Conservation (phyloP, 2,329 filamentous ascomycete species). For the Botryotinia convoluta region DNA sequence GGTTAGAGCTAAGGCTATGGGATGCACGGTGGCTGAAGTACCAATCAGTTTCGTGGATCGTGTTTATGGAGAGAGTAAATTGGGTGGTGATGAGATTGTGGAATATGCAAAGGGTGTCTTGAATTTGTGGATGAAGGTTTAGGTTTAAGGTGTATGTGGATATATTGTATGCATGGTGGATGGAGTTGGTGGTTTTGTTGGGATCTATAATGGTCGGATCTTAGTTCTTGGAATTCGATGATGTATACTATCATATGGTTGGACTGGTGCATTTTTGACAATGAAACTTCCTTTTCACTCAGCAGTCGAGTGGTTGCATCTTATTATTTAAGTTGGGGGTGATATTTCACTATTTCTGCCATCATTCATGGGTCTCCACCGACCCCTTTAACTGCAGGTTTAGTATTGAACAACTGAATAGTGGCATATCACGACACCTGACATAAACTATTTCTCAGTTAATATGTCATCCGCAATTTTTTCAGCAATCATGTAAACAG, state of each 20-base stretch:
- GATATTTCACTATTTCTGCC: background rate
- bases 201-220: conserved; percentile 10
- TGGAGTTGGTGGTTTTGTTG: conserved; percentile 16
- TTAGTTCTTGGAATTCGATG: conserved; percentile 1
- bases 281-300: conserved; percentile 13
- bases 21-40: conserved; percentile 88
- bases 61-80: conserved; percentile 91
- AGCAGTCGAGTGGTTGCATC: conserved; percentile 16
- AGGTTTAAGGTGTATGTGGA: conserved; percentile 23
- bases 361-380: background rate
- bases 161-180: conserved; percentile 12
- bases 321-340: background rate
- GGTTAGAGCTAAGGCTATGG: conserved; percentile 94
- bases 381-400: background rate
- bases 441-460: background rate
- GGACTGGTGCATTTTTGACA: conserved; percentile 16
- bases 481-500: conserved; percentile 21
- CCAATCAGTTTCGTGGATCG: conserved; percentile 96
- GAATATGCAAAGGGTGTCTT: conserved; percentile 90
- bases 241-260: conserved; percentile 15
- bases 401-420: background rate
- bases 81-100: conserved; percentile 92
- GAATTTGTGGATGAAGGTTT: conserved; percentile 75
- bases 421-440: too few relatives aligned
- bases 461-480: conserved; percentile 17